Base-by-base conservation (phyloP, 495 filamentous ascomycete genomes). In the Cenococcum geophilum region DNA sequence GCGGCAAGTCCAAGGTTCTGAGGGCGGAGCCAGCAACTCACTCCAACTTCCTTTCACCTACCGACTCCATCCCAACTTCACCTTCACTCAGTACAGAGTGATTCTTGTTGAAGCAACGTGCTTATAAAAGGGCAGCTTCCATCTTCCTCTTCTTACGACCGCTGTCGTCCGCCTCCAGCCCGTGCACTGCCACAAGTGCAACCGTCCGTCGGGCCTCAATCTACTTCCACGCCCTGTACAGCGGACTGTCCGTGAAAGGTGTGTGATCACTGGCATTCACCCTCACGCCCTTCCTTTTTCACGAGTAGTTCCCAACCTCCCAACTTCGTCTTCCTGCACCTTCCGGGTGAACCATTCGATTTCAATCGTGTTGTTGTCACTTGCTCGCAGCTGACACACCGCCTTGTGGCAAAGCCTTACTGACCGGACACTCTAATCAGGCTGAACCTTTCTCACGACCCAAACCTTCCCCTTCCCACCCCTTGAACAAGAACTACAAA, bases 371-470 rank as follows among this genome's bases (percentile, higher is more conserved):
- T 56, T 47, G 34, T 56, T 34, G 37, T 37, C 27, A 37, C 27
- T 18, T 18, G 54, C 34, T 53, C 21, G 27, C 37, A 4, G 66
- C 60, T 61, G 57, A 61, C 66, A 61, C 66, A 69, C 66, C 66
- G 66, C 66, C 66, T 69, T 66, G 60, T 69, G 66, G 66, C 66
- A 63, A 69, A 61, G 62, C 63, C 60, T 59, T 43, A 66, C 66
- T 69, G 66, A 69, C 66, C 66, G 66, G 66, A 50, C 35, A 34
- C 43, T 63, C 52, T 42, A 65, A 65, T 47, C 60, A 69, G 66
- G 66, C 66, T 69, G 66, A 69, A 68, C 66, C 42, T 35, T 27
- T 22, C 21, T 37, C 27, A 52, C 48, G 32, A 47, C 60, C 27
- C 23, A 37, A 57, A 42, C 10, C 35, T 18, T 56, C 34, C 16